These are phyloP conservation scores for Parastagonospora avenae DNA, from an alignment of 2,329 filamentous ascomycete genomes.

Conservation along the genomic window DNA sequence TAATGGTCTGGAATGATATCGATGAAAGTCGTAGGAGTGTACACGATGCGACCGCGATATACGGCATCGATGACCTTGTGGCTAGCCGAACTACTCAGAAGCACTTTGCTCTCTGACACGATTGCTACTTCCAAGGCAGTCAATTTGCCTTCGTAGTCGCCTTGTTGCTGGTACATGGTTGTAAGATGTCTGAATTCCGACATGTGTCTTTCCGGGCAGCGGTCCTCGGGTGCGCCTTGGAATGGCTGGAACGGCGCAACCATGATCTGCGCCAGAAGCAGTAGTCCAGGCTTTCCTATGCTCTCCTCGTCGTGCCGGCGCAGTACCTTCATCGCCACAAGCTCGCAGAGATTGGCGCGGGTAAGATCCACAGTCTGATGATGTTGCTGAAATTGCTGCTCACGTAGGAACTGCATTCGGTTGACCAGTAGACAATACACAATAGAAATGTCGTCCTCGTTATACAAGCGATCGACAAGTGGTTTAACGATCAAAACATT, in stretches of 20 bases:
- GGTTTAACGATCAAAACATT: constrained; percentile 81
- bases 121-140: constrained; percentile 85
- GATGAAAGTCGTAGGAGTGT: constrained; percentile 80
- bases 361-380: constrained; percentile 82
- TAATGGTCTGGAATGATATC: constrained; percentile 86
- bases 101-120: constrained; percentile 78
- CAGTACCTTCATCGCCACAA: constrained; percentile 78
- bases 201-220: constrained; percentile 61
- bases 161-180: constrained; percentile 45
- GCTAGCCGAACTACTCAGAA: constrained; percentile 76
- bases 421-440: constrained; percentile 87
- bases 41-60: constrained; percentile 79
- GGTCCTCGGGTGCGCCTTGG: constrained; percentile 74
- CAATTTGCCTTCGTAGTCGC: constrained; percentile 64
- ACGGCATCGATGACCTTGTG: constrained; percentile 84
- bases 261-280: constrained; percentile 77
- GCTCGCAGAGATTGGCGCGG: constrained; percentile 76
- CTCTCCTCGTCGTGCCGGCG: constrained; percentile 80
- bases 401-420: constrained; percentile 76
- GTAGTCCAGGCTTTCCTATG: constrained; percentile 69
- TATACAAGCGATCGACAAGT: constrained; percentile 81
- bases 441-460: constrained; percentile 78
- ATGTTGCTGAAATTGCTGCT: constrained; percentile 76
- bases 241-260: constrained; percentile 86
- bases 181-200: constrained; percentile 40